phyloP scores from a whole-genome alignment of 371 early-diverging fungal genomes.

The Mortierella sp. region DNA sequence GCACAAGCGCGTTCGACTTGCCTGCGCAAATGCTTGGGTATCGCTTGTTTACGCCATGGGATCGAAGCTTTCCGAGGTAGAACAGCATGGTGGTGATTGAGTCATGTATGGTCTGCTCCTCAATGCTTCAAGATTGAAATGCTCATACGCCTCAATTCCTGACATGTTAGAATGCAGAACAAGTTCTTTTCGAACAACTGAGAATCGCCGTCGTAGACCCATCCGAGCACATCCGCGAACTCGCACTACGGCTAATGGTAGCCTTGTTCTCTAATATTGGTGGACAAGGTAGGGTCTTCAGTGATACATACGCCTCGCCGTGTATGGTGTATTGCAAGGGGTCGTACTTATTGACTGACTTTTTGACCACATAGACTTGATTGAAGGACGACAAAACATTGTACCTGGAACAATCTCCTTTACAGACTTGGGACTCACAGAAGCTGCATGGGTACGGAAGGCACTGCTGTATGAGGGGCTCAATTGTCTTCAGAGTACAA shows the following conservation, averaged over 20 bases:
- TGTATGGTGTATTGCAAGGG: background rate
- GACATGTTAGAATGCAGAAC: slow-evolving; percentile 12
- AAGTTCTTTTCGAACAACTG: slow-evolving; percentile 23
- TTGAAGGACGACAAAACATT: slow-evolving; percentile 28
- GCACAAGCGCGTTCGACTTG: slow-evolving; percentile 38
- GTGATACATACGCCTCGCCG: background rate
- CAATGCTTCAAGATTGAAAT: too few relatives aligned
- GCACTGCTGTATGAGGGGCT: slow-evolving; percentile 22
- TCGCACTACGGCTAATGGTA: slow-evolving; percentile 20
- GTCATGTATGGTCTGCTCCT: too few relatives aligned
- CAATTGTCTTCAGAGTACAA: slow-evolving; percentile 15
- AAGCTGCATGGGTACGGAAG: slow-evolving; percentile 27
- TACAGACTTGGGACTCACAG: slow-evolving; percentile 21
- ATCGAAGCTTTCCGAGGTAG: slow-evolving; percentile 25
- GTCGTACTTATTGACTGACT: slow-evolving; percentile 1
- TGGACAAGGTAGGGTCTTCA: slow-evolving; percentile 40
- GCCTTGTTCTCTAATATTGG: slow-evolving; percentile 25
- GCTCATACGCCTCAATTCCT: background rate
- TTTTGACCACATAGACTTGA: slow-evolving; percentile 18
- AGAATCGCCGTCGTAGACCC: slow-evolving; percentile 22
- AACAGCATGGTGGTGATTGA: background rate
- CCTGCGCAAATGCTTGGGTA: slow-evolving; percentile 39
- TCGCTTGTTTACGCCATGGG: slow-evolving; percentile 38
- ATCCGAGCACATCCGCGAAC: slow-evolving; percentile 39
- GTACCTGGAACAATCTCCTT: slow-evolving; percentile 39